These are phyloP conservation scores for Thraustochytrium sp. DNA, from an alignment of 352 stramenopile genomes.

Conservation along the genomic window DNA sequence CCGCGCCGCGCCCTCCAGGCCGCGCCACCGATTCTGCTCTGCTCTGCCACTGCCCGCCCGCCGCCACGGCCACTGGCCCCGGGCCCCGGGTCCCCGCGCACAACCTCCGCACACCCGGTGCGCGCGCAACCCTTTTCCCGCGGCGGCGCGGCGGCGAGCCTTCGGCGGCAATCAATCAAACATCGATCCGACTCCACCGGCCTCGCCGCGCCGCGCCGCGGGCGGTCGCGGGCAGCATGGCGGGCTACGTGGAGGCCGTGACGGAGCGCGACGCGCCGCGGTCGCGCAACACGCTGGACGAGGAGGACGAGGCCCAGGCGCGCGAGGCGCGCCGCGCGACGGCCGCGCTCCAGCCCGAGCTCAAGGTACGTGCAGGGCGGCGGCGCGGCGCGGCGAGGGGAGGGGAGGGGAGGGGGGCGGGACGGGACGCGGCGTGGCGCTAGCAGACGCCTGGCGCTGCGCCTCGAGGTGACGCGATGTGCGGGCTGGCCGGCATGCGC, in stretches of 20 bases:
- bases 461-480: not conserved
- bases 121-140: too few relatives aligned
- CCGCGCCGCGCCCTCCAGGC: not conserved
- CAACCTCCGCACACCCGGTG: too few relatives aligned
- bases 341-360: not conserved
- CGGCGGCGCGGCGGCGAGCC: too few relatives aligned
- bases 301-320: constrained; percentile 19
- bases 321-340: not conserved
- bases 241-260: constrained; percentile 8
- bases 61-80: too few relatives aligned
- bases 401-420: not conserved
- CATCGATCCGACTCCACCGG: not conserved
- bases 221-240: too few relatives aligned
- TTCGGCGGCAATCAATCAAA: too few relatives aligned
- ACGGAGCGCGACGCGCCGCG: constrained; percentile 29
- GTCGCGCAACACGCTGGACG: constrained; percentile 33
- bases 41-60: too few relatives aligned
- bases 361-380: constrained; percentile 1
- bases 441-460: not conserved
- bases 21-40: too few relatives aligned
- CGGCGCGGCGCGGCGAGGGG: not conserved
- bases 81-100: too few relatives aligned
- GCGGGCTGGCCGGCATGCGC: too few relatives aligned
- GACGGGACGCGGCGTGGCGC: not conserved
- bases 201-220: too few relatives aligned